A percentile compares a stretch with the other conserved stretches of the same genome.
Evolutionary conservation across 768 basidiomycete species (phyloP).

Genomic region (Panaeolus cyanescens): DNA sequence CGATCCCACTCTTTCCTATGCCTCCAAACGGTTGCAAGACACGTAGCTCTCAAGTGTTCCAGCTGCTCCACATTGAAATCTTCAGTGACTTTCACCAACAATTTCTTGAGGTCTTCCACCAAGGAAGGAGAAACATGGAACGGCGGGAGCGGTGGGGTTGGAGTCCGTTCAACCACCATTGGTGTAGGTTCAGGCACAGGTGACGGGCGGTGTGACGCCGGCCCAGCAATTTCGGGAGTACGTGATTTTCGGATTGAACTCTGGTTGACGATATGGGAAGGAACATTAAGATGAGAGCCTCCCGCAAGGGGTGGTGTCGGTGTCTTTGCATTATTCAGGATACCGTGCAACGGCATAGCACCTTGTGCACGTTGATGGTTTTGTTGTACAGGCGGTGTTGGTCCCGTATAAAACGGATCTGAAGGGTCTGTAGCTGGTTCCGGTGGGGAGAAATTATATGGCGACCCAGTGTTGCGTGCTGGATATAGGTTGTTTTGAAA

Average conservation of each 20-base stretch:
- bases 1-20: constrained; percentile 85
- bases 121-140: constrained; percentile 64
- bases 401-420: constrained; percentile 15
- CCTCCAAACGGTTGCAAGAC: constrained; percentile 81
- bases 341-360: constrained; percentile 3
- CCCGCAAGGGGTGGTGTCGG: constrained; percentile 7
- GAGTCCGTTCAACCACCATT: constrained; percentile 60
- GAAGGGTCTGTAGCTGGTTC: constrained; percentile 11
- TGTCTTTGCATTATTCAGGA: constrained; percentile 5
- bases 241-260: constrained; percentile 6
- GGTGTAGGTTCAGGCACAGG: constrained; percentile 29
- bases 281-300: neutral
- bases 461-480: constrained; percentile 8
- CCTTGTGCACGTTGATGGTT: neutral
- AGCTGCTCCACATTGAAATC: constrained; percentile 82
- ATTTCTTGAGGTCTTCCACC: constrained; percentile 48
- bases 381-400: constrained; percentile 1
- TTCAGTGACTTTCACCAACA: constrained; percentile 56
- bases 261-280: neutral
- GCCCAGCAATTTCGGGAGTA: constrained; percentile 12
- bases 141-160: constrained; percentile 76
- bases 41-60: constrained; percentile 89
- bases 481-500: constrained; percentile 25
- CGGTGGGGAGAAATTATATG: constrained; percentile 10
- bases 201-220: constrained; percentile 13